A percentile compares a stretch with the other conserved stretches of the same genome.
Evolutionary conservation across 1,284 basidiomycete genomes (phyloP).

Genomic region (Takashimella tepidaria): DNA sequence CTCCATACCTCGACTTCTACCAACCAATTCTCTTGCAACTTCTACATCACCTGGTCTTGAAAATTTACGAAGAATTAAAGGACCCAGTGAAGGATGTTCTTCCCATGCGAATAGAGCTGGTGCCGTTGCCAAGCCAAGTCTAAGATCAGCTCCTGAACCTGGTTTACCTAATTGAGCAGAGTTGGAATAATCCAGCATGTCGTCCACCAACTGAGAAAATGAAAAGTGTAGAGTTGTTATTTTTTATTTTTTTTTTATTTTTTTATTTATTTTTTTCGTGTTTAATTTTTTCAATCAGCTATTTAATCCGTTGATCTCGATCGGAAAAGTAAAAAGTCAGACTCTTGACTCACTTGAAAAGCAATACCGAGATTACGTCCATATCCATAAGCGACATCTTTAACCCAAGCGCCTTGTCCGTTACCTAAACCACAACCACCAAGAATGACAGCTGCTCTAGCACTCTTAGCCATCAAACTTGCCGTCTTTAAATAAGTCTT

Average conservation of each 20-base stretch:
- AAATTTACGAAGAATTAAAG: constrained; percentile 82
- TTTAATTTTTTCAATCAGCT: background rate
- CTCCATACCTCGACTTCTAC: constrained; percentile 67
- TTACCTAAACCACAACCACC: constrained; percentile 60
- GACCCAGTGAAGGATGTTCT: constrained; percentile 69
- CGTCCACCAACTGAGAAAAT: constrained; percentile 73
- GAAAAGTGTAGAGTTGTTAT: background rate
- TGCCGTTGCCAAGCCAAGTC: constrained; percentile 82
- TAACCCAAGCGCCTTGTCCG: constrained; percentile 61
- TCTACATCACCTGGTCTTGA: constrained; percentile 77
- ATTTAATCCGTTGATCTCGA: background rate
- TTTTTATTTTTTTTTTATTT: background rate
- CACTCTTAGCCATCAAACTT: constrained; percentile 89
- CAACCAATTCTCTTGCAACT: constrained; percentile 66
- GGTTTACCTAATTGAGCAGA: constrained; percentile 73
- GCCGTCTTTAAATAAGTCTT: constrained; percentile 98
- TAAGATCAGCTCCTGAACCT: constrained; percentile 71
- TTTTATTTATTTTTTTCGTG: background rate
- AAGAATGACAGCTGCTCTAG: constrained; percentile 79
- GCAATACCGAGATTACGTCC: constrained; percentile 87
- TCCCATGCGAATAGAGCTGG: constrained; percentile 94
- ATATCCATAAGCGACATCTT: constrained; percentile 90
- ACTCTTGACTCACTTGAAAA: constrained; percentile 68
- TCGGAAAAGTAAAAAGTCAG: background rate
- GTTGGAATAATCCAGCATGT: constrained; percentile 77